Conservation (phyloP, 257 asterid genomes). For the Penstemon davidsonii region DNA sequence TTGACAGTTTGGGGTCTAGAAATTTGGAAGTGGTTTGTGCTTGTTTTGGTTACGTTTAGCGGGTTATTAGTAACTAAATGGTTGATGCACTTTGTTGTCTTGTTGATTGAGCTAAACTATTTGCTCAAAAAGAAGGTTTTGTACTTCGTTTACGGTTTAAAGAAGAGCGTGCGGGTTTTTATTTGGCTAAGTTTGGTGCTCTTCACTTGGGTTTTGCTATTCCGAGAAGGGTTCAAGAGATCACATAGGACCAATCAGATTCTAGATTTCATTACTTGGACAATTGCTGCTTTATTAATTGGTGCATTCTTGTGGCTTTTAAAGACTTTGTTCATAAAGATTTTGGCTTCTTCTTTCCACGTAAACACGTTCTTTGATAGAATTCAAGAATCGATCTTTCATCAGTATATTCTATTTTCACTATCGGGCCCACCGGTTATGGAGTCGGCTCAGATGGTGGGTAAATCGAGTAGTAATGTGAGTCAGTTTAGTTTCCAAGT, state of each 20-base stretch:
- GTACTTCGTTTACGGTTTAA: slow-evolving; percentile 73
- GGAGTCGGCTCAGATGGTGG: slow-evolving; percentile 59
- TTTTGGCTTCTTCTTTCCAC: slow-evolving; percentile 77
- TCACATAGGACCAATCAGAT: slow-evolving; percentile 35
- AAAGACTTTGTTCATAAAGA: slow-evolving; percentile 71
- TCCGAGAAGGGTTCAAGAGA: slow-evolving; percentile 44
- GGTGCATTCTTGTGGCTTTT: slow-evolving; percentile 78
- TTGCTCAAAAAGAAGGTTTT: slow-evolving; percentile 70
- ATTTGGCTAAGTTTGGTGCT: slow-evolving; percentile 72
- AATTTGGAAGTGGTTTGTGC: slow-evolving; percentile 71
- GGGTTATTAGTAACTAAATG: slow-evolving; percentile 67
- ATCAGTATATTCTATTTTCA: slow-evolving; percentile 67
- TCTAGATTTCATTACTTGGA: slow-evolving; percentile 66
- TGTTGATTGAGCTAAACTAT: slow-evolving; percentile 75
- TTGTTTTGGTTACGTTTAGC: slow-evolving; percentile 73
- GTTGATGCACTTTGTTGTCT: slow-evolving; percentile 61
- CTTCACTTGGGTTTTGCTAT: slow-evolving; percentile 60
- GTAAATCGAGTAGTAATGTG: slow-evolving; percentile 48
- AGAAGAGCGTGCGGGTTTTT: slow-evolving; percentile 66
- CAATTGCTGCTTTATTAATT: slow-evolving; percentile 58
- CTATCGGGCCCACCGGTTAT: slow-evolving; percentile 70
- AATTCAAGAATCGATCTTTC: slow-evolving; percentile 71
- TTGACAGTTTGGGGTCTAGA: slow-evolving; percentile 51
- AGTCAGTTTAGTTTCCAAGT: slow-evolving; percentile 54
- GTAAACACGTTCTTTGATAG: slow-evolving; percentile 81